These are phyloP conservation scores for Nymphaea thermarum DNA, from an alignment of 164 flowering plant genomes.

Conservation along the genomic window DNA sequence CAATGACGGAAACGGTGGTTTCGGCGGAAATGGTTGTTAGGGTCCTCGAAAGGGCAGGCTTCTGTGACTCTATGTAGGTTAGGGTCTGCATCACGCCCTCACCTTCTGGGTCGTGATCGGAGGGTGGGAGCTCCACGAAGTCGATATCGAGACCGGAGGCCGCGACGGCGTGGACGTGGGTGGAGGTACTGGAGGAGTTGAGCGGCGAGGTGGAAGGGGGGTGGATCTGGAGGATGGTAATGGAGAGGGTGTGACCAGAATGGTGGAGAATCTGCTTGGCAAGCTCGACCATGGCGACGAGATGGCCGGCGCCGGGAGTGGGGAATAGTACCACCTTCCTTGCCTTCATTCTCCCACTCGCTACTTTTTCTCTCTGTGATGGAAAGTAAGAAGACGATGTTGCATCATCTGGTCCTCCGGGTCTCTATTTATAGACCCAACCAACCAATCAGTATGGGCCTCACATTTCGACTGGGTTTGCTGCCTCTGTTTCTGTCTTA, in stretches of 20 bases:
- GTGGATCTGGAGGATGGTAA: not conserved
- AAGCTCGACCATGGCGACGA: not conserved
- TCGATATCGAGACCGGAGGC: not conserved
- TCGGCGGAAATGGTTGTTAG: constrained; percentile 18
- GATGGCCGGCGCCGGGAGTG: not conserved
- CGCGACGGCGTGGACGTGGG: not conserved
- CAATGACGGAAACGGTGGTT: constrained; percentile 14
- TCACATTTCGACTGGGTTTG: too few relatives aligned
- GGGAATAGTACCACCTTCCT: not conserved
- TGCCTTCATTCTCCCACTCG: not conserved
- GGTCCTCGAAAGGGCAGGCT: constrained; percentile 11
- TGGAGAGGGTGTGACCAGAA: not conserved
- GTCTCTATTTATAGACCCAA: too few relatives aligned
- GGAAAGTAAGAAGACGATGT: too few relatives aligned
- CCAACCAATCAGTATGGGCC: too few relatives aligned
- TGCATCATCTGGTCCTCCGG: too few relatives aligned
- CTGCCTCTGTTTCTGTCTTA: too few relatives aligned
- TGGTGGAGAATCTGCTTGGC: not conserved
- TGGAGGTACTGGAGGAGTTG: not conserved
- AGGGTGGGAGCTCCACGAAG: not conserved
- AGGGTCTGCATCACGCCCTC: not conserved
- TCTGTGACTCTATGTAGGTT: not conserved
- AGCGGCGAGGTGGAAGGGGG: not conserved
- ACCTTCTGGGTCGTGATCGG: not conserved
- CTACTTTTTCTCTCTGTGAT: not conserved